Evolutionary conservation across 1,284 basidiomycete species (phyloP).

Genomic region (Baeospora myosura): DNA sequence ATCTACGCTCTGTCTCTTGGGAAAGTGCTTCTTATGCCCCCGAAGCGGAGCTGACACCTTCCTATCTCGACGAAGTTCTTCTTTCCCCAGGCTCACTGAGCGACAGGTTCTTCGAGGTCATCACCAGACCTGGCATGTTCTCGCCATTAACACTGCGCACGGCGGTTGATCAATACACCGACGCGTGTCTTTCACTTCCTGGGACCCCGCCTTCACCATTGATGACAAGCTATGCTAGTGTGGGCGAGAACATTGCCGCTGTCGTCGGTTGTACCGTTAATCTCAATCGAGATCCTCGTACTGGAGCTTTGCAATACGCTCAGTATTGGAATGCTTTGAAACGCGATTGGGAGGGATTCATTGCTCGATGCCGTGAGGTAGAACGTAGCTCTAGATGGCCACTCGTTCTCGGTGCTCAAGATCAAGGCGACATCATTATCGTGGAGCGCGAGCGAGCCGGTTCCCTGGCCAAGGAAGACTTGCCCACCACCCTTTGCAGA

Average conservation of each 20-base stretch:
- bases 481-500: constrained; percentile 49
- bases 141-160: constrained; percentile 73
- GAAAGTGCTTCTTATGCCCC: constrained; percentile 45
- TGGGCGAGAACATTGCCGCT: constrained; percentile 72
- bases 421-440: constrained; percentile 49
- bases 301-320: constrained; percentile 71
- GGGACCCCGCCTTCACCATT: constrained; percentile 39
- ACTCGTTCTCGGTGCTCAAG: constrained; percentile 52
- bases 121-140: constrained; percentile 84
- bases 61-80: constrained; percentile 79
- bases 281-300: constrained; percentile 66
- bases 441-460: constrained; percentile 76
- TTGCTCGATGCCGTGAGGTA: constrained; percentile 80
- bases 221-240: constrained; percentile 51
- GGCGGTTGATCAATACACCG: constrained; percentile 77
- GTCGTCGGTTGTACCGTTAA: constrained; percentile 83
- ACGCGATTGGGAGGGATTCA: constrained; percentile 89
- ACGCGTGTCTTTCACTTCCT: constrained; percentile 61
- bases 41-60: constrained; percentile 75
- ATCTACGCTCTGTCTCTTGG: constrained; percentile 38
- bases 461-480: constrained; percentile 57
- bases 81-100: constrained; percentile 65
- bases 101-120: constrained; percentile 72
- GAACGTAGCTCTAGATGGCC: constrained; percentile 84
- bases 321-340: constrained; percentile 81